Percentiles rank a stretch among this genome's conserved stretches.
These are phyloP conservation scores for Kernera saxatilis DNA, from an alignment of 345 rosid species.

Conservation along the genomic window DNA sequence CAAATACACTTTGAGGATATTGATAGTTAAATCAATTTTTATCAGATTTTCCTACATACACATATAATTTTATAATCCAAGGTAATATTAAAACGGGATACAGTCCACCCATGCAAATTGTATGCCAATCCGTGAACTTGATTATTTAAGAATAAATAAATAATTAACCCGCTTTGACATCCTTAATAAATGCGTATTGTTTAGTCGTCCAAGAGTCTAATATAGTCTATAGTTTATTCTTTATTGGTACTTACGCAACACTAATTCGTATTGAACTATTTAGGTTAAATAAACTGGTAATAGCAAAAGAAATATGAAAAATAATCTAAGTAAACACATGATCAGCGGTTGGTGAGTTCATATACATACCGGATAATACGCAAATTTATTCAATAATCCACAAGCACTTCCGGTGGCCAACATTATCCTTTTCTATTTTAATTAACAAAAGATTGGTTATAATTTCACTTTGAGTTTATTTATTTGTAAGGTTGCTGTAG, in stretches of 20 bases:
- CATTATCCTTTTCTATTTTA: conserved; percentile 21
- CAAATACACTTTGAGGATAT: too few species aligned
- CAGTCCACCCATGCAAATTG: too few species aligned
- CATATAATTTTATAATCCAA: too few species aligned
- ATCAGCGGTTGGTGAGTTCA: conserved; percentile 25
- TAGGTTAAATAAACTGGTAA: background rate
- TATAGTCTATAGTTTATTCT: too few species aligned
- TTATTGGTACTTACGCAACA: background rate
- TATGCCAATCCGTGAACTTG: too few species aligned
- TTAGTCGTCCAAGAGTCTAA: background rate
- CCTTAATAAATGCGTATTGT: too few species aligned
- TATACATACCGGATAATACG: conserved; percentile 25
- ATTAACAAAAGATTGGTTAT: conserved; percentile 17
- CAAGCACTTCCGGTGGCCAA: conserved; percentile 19
- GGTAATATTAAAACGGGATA: too few species aligned
- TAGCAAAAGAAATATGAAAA: background rate
- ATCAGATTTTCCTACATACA: too few species aligned
- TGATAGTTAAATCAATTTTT: too few species aligned
- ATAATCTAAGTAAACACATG: background rate
- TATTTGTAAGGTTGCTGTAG: conserved; percentile 19
- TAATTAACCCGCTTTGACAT: too few species aligned
- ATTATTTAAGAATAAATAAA: too few species aligned
- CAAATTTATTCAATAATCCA: conserved; percentile 7
- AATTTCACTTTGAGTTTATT: conserved; percentile 15
- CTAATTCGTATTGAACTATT: background rate